These are phyloP conservation scores for Amoebophrya sp. DNA, from an alignment of 169 alveolate species.

Conservation along the genomic window DNA sequence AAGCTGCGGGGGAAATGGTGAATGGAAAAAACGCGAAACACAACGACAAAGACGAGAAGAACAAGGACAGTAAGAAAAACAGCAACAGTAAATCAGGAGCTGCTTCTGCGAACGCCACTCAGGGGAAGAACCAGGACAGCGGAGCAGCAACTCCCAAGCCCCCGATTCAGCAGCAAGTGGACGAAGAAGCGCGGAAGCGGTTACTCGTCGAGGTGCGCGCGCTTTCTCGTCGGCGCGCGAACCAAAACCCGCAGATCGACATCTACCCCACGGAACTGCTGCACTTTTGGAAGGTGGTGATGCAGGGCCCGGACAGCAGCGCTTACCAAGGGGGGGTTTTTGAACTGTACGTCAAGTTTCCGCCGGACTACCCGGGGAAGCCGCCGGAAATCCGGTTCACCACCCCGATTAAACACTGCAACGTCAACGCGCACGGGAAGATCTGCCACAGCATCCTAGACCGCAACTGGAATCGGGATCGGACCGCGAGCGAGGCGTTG, in stretches of 20 bases:
- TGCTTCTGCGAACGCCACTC: too few relatives aligned
- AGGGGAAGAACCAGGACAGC: too few relatives aligned
- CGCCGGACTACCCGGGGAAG: not conserved
- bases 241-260: not conserved
- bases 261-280: not conserved
- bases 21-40: not conserved
- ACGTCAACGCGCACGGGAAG: constrained; percentile 25
- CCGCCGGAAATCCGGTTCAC: constrained; percentile 19
- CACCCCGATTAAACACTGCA: constrained; percentile 19
- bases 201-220: not conserved
- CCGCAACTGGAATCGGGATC: not conserved
- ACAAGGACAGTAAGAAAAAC: too few relatives aligned
- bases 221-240: not conserved
- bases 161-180: not conserved
- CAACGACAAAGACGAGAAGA: not conserved
- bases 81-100: too few relatives aligned
- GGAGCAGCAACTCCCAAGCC: not conserved
- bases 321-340: not conserved
- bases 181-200: constrained; percentile 2
- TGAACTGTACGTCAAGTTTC: not conserved
- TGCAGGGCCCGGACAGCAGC: not conserved
- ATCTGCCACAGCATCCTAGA: constrained; percentile 27
- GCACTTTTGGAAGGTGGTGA: not conserved
- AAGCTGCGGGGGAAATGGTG: not conserved
- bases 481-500: not conserved